Base-by-base conservation (phyloP, 2,329 filamentous ascomycete species). In the Xylariaceae sp. region DNA sequence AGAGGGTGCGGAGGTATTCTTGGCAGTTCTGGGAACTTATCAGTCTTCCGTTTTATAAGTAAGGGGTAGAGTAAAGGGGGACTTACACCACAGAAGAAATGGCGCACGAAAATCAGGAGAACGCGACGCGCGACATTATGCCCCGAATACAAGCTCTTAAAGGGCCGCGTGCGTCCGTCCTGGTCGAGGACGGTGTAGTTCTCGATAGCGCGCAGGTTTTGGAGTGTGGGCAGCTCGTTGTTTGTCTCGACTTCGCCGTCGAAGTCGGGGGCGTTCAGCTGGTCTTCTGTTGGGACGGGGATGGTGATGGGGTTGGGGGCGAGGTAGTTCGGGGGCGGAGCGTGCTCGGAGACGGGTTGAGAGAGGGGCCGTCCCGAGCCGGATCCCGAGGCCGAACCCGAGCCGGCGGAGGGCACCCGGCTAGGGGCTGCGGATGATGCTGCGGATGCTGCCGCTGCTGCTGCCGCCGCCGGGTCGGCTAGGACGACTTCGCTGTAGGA, bases 11-110 rank as follows among this genome's bases (percentile, higher is more conserved):
- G 23, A 92, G 76, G 71, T 88, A 92, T 70, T 90, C 86, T 72
- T 91, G 88, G 74, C 89, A 92, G 72, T 87, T 88, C 86, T 90
- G 64, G n/a, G n/a, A n/a, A n/a, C n/a, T n/a, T n/a, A n/a, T n/a
- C n/a, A n/a, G n/a, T n/a, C n/a, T n/a, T n/a, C n/a, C n/a, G n/a
- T n/a, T n/a, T n/a, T n/a, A n/a, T n/a, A n/a, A n/a, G n/a, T n/a
- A n/a, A n/a, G n/a, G n/a, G n/a, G n/a, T n/a, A n/a, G n/a, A n/a
- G n/a, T n/a, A n/a, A n/a, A n/a, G n/a, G n/a, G n/a, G n/a, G n/a
- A 80, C 87, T 73, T 79, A 90, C 88, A 41, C 88, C 88, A 70
- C 89, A 92, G 78, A 89, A 91, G 74, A 92, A 92, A 74, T 92
- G 88, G 50, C 89, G 82, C 59, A 92, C 80, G 70, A 92, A 92